Evolutionary conservation across 1,139 yeast genomes (phyloP).

Genomic region (Zygosaccharomyces sapae): DNA sequence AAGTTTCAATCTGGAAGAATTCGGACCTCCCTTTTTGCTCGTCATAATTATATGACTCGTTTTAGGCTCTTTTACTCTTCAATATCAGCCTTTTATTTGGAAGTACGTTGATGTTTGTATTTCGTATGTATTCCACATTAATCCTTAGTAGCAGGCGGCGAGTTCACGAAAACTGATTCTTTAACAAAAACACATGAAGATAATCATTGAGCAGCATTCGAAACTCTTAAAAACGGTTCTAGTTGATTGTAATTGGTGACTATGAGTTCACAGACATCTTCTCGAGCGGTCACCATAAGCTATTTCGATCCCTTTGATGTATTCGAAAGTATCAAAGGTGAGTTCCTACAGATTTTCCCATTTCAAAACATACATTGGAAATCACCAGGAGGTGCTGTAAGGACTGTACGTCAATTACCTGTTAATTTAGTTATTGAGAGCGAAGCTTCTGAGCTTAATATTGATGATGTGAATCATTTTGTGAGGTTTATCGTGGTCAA

Average conservation of each 20-base stretch:
- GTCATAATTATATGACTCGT: not conserved
- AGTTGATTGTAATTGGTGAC: not conserved
- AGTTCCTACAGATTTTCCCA: slow-evolving; percentile 55
- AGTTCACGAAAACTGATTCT: slow-evolving; percentile 7
- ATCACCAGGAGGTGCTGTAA: slow-evolving; percentile 48
- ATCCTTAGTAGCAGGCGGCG: slow-evolving; percentile 4
- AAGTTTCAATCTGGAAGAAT: slow-evolving; percentile 5
- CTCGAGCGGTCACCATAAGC: slow-evolving; percentile 45
- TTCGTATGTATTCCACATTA: not conserved
- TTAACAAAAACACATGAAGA: slow-evolving; percentile 5
- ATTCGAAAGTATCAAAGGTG: slow-evolving; percentile 49
- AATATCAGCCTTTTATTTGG: not conserved
- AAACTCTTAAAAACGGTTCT: not conserved
- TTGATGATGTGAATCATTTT: slow-evolving; percentile 42
- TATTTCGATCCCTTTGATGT: slow-evolving; percentile 84
- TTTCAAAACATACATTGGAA: slow-evolving; percentile 80
- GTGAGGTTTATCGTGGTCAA: slow-evolving; percentile 68
- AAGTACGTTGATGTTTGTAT: not conserved
- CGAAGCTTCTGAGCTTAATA: slow-evolving; percentile 6
- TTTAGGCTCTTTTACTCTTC: not conserved
- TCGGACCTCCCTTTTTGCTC: not conserved
- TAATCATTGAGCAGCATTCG: not conserved
- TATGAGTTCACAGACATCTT: slow-evolving; percentile 8
- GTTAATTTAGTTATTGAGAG: slow-evolving; percentile 59
- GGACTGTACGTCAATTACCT: slow-evolving; percentile 64